Evolutionary conservation across 163 green algal genomes (phyloP).

Genomic region (Volvox carteri): DNA sequence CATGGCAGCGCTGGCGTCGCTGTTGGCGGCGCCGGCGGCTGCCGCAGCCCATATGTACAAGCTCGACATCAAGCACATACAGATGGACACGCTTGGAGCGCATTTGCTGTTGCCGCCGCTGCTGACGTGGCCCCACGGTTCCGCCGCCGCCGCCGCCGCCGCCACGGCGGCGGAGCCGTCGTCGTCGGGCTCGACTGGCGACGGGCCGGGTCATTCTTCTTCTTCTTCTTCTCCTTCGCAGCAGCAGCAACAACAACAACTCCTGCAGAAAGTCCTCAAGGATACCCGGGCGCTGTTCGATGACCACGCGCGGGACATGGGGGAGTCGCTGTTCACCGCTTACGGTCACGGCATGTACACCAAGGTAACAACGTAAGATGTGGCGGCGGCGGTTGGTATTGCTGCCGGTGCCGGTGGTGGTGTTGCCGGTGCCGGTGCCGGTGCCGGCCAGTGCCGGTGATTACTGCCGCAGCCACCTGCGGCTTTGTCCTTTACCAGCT

Average conservation of each 20-base stretch:
- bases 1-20: constrained; percentile 33
- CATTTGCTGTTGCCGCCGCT: constrained; percentile 81
- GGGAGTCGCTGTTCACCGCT: constrained; percentile 73
- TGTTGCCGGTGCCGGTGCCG: too few relatives aligned
- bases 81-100: constrained; percentile 81
- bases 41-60: constrained; percentile 60
- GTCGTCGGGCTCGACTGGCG: neutral
- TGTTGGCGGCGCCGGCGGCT: constrained; percentile 66
- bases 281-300: constrained; percentile 67
- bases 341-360: constrained; percentile 76
- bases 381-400: neutral
- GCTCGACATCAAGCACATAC: constrained; percentile 88
- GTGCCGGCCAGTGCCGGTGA: too few relatives aligned
- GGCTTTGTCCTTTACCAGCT: too few relatives aligned
- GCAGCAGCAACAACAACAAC: constrained; percentile 7
- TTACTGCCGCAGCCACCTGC: too few relatives aligned
- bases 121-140: constrained; percentile 52
- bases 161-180: neutral
- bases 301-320: constrained; percentile 74
- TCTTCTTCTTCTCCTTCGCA: too few relatives aligned
- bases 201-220: neutral
- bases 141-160: neutral
- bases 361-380: constrained; percentile 67
- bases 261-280: constrained; percentile 46
- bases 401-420: too few relatives aligned